Conservation (phyloP, 2,329 filamentous ascomycete genomes). For the Alternaria incomplexa region DNA sequence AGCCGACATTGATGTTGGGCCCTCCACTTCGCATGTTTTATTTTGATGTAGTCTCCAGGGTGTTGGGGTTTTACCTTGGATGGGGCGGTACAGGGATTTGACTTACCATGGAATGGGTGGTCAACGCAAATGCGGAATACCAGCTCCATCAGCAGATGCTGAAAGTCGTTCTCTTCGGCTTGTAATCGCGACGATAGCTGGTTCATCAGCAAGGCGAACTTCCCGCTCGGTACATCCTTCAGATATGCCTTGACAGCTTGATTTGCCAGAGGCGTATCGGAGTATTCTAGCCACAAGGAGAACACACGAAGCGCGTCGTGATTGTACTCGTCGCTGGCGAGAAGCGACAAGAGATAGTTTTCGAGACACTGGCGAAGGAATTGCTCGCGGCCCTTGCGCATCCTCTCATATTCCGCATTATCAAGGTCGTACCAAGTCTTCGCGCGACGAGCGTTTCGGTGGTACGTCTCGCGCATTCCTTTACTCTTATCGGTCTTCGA, state of each 20-base stretch:
- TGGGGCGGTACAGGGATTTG: neutral
- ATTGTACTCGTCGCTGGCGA: conserved; percentile 85
- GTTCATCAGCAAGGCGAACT: conserved; percentile 93
- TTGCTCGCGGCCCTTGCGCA: conserved; percentile 76
- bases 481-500: conserved; percentile 55
- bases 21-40: neutral
- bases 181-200: conserved; percentile 93
- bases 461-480: conserved; percentile 58
- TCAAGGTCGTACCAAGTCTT: conserved; percentile 90
- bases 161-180: conserved; percentile 72
- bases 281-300: conserved; percentile 90
- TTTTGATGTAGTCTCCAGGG: neutral
- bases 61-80: neutral
- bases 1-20: neutral
- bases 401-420: conserved; percentile 80
- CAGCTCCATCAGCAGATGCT: conserved; percentile 73
- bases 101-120: conserved; percentile 82
- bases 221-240: conserved; percentile 79
- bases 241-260: conserved; percentile 75
- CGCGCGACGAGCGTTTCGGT: conserved; percentile 70
- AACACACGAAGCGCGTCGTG: conserved; percentile 91
- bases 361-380: conserved; percentile 89
- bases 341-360: conserved; percentile 87
- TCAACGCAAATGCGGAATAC: conserved; percentile 86
- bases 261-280: conserved; percentile 77